Base-by-base conservation (phyloP, 2,329 filamentous ascomycete genomes). In the Hortaea werneckii region DNA sequence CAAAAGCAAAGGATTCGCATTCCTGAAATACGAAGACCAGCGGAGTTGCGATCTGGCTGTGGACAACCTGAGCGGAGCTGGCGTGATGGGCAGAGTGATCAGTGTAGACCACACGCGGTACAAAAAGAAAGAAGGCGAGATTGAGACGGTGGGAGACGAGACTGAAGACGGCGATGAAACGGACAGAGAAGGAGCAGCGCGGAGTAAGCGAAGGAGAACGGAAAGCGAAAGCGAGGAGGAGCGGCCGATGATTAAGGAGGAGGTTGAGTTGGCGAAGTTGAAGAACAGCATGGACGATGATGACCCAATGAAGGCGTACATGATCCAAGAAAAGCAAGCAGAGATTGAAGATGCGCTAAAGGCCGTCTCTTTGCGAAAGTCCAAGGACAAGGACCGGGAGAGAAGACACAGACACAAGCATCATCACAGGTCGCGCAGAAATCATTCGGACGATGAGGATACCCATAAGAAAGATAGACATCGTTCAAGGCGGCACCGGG, bases 21-120 rank as follows among this genome's bases (percentile, higher is more conserved):
- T 94, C 76, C 76, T 98, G 48, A 98, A 98, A 64, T 98, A 96
- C 67, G 92, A 98, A 65, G 90, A 98, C 66, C 92, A 98, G 71
- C 78, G 90, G 56, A 95, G 89, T 68, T 94, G 87, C 51, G 90
- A 96, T 66, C 71, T 98, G 37, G 92, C 94, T 0, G 94, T 98
- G 7, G 92, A 98, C 68, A 98, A 98, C 64, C 71, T 98, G 5
- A 85, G 88, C 35, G 92, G 92, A 29, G 83, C 89, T 6, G 84
- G 81, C 29, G 81, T 98, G 12, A 74, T 86, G 62, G 89, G 88
- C 2, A 76, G 89, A 37, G 67, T 90, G 47, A 67, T 98, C 37
- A 79, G 85, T 49, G 92, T 98, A 9, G 92, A 98, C 63, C 92
- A 98, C 67, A 86, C 88, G 27, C 74, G 89, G 44, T 98, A 98